These are phyloP conservation scores for Penicillium brevicompactum DNA, from an alignment of 2,329 filamentous ascomycete species.

Conservation along the genomic window DNA sequence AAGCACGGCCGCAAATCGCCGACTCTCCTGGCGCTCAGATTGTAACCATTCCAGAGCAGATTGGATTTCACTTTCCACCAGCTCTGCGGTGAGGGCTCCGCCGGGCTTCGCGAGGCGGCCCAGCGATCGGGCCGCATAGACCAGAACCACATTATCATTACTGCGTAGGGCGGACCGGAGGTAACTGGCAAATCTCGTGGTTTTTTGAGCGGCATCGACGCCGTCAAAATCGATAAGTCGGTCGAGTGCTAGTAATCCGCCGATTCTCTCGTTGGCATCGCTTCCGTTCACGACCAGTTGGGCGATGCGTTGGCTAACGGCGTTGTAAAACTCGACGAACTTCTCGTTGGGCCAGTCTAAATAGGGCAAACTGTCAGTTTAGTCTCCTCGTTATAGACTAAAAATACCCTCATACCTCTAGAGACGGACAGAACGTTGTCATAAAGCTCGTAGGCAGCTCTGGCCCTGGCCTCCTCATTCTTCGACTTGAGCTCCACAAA, in stretches of 20 bases:
- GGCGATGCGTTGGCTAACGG: conserved; percentile 67
- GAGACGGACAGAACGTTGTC: conserved; percentile 50
- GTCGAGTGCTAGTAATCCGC: conserved; percentile 89
- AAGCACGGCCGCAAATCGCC: conserved; percentile 89
- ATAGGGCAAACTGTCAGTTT: conserved; percentile 15
- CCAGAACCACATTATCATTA: conserved; percentile 88
- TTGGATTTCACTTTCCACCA: conserved; percentile 96
- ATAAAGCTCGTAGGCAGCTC: conserved; percentile 52
- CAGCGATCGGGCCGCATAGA: conserved; percentile 83
- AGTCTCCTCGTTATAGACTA: background rate
- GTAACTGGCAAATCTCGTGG: conserved; percentile 89
- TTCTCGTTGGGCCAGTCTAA: conserved; percentile 77
- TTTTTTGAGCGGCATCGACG: conserved; percentile 89
- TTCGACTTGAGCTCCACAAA: conserved; percentile 62
- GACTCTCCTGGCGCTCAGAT: conserved; percentile 88
- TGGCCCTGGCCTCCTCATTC: conserved; percentile 51
- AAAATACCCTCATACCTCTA: conserved; percentile 39
- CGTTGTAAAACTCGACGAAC: conserved; percentile 71
- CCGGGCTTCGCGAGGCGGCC: conserved; percentile 90
- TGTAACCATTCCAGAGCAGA: conserved; percentile 96
- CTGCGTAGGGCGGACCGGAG: conserved; percentile 85
- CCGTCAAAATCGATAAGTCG: conserved; percentile 95
- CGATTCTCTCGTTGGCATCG: conserved; percentile 85
- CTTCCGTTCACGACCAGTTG: conserved; percentile 79
- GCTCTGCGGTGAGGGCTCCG: conserved; percentile 88